Conservation (phyloP, 345 rosid genomes). For the Cardamine resedifolia region DNA sequence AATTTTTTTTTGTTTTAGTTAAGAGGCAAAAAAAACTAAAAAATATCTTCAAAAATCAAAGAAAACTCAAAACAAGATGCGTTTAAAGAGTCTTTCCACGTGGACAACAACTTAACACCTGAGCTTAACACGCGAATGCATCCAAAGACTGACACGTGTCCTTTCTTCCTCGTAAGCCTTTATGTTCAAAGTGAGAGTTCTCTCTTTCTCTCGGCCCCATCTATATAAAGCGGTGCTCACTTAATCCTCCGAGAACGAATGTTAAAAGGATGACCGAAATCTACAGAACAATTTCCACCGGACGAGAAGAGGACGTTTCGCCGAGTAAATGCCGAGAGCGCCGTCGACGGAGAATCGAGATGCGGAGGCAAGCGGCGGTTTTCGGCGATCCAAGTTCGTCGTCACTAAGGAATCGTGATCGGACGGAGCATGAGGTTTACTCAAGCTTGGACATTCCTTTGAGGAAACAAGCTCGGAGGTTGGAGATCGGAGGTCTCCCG, state of each 20-base stretch:
- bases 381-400: conserved; percentile 20
- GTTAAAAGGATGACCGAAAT: conserved; percentile 29
- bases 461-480: conserved; percentile 34
- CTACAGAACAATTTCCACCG: conserved; percentile 15
- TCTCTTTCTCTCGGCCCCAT: conserved; percentile 1
- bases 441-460: conserved; percentile 11
- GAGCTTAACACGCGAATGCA: conserved; percentile 33
- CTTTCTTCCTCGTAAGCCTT: conserved; percentile 29
- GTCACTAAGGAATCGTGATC: conserved; percentile 5
- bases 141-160: neutral
- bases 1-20: too few species aligned
- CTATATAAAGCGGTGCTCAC: conserved; percentile 27
- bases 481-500: conserved; percentile 23
- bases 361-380: conserved; percentile 52
- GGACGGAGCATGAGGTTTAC: neutral
- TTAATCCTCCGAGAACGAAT: neutral
- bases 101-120: conserved; percentile 33
- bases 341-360: conserved; percentile 41
- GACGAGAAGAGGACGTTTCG: conserved; percentile 32
- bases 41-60: neutral
- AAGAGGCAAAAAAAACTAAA: neutral
- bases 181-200: neutral
- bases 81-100: conserved; percentile 14
- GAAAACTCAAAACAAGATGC: neutral
- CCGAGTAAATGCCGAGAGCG: conserved; percentile 44